Base-by-base conservation (phyloP, 768 basidiomycete genomes). In the Mrakia frigida region DNA sequence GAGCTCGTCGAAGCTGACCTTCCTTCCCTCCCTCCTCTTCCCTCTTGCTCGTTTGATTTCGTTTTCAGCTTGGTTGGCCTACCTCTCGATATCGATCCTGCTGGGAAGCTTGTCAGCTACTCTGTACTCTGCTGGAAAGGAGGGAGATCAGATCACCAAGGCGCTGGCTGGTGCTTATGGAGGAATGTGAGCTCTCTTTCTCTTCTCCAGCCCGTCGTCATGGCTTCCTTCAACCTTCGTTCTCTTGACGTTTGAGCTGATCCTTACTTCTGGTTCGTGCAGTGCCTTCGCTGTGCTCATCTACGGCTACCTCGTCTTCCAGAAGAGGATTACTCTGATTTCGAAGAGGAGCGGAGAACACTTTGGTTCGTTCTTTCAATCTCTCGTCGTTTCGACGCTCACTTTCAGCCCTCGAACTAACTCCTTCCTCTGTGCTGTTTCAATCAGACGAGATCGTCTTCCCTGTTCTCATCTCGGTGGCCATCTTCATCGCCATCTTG, bases 321-420 rank as follows among this genome's bases (percentile, higher is more conserved):
- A 98, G 82, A 87, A 89, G 77, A 88, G 97, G 63, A 89, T 98
- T 73, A 90, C 90, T 67, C 90, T 94, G 89, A 98, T 99, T 78
- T 90, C 91, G 18, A 88, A 90, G 78, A 87, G 95, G 67, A 92
- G 94, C 83, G 90, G 93, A 37, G 91, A 92, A 0, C 89, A 91
- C 80, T 97, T 97, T 79, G 94, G 94, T 97, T 74, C 61, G 86
- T 83, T 37, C 11, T 9, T 61, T 52, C 70, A 50, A 33, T 25
- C 75, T 3, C 25, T 37, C 46, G 46, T 18, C 11, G 39, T 11
- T 41, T 6, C 39, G 39, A 41, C 11, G 39, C 39, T 56, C 31
- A 11, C n/a, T 65, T 28, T 7, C 28, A 28, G 1, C 31, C 39
- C 46, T 53, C 52, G 1, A 21, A 41, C 23, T 67, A 2, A 16